phyloP scores from a whole-genome alignment of 1,284 basidiomycete species.

The Thelephora terrestris region DNA sequence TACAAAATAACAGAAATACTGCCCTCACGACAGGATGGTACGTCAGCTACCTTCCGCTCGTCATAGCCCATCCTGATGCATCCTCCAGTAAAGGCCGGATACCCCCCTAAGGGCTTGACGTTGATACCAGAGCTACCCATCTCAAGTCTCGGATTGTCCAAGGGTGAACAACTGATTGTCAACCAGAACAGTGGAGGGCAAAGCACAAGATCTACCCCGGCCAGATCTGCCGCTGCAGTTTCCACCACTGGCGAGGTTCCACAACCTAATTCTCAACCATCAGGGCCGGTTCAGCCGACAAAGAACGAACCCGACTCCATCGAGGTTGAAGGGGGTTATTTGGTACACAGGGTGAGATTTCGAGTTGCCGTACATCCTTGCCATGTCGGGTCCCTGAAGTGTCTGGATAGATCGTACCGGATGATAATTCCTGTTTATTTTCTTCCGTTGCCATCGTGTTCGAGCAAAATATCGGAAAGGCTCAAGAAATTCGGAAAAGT shows the following conservation, averaged over 20 bases:
- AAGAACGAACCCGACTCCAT: slow-evolving; percentile 47
- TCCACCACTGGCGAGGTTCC: no score
- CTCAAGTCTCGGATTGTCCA: slow-evolving; percentile 63
- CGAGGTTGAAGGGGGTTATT: slow-evolving; percentile 45
- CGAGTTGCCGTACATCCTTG: neutral
- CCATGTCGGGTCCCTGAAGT: neutral
- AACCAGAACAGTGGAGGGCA: slow-evolving; percentile 29
- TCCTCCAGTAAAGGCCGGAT: slow-evolving; percentile 69
- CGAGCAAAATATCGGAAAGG: slow-evolving; percentile 65
- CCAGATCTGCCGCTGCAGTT: neutral
- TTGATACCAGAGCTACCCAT: slow-evolving; percentile 63
- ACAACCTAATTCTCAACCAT: neutral
- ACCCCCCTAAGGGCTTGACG: slow-evolving; percentile 68
- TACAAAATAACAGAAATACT: slow-evolving; percentile 57
- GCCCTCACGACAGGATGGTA: slow-evolving; percentile 69
- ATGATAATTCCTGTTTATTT: slow-evolving; percentile 92
- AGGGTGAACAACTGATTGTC: slow-evolving; percentile 80
- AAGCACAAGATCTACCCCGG: slow-evolving; percentile 1
- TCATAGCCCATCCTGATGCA: neutral
- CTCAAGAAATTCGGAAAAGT: slow-evolving; percentile 59
- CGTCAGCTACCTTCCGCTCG: slow-evolving; percentile 22
- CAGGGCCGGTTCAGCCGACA: slow-evolving; percentile 8
- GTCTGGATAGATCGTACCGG: slow-evolving; percentile 67
- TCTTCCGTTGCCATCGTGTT: slow-evolving; percentile 78
- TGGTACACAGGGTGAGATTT: slow-evolving; percentile 56